phyloP scores from a whole-genome alignment of 768 basidiomycete species.

The Suillus americanus region DNA sequence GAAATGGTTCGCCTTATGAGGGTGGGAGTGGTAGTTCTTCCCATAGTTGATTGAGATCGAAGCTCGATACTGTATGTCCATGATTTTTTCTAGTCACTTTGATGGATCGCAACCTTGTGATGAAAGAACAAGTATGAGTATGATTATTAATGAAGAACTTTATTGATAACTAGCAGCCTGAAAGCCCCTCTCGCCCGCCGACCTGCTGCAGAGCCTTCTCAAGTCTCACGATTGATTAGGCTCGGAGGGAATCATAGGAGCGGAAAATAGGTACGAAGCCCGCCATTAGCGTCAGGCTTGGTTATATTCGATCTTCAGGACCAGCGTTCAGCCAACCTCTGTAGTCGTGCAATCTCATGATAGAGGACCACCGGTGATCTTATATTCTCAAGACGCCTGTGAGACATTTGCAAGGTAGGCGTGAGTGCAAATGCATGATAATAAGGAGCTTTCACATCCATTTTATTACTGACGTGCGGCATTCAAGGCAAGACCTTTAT shows the following conservation, averaged over 20 bases:
- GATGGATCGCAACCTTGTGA: background rate
- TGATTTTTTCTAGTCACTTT: background rate
- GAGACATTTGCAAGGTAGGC: too few species aligned
- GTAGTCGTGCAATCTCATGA: too few species aligned
- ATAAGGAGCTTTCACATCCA: too few species aligned
- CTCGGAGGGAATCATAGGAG: background rate
- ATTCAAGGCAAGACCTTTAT: too few species aligned
- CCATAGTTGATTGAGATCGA: constrained; percentile 1
- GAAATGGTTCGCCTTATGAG: constrained; percentile 20
- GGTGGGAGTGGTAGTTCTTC: constrained; percentile 5
- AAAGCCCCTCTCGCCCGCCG: background rate
- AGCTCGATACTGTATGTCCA: background rate
- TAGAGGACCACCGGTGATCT: too few species aligned
- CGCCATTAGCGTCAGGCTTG: too few species aligned
- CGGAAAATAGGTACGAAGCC: too few species aligned
- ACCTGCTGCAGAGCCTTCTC: background rate
- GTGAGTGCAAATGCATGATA: too few species aligned
- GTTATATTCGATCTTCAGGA: too few species aligned
- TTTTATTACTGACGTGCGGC: too few species aligned
- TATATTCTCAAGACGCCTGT: too few species aligned
- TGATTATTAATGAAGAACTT: background rate
- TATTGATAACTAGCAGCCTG: background rate
- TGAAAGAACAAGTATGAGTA: background rate
- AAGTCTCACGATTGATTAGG: background rate
- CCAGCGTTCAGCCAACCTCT: too few species aligned